phyloP scores from a whole-genome alignment of 192 early-diverging fungal species.

The Backusella macrospora region DNA sequence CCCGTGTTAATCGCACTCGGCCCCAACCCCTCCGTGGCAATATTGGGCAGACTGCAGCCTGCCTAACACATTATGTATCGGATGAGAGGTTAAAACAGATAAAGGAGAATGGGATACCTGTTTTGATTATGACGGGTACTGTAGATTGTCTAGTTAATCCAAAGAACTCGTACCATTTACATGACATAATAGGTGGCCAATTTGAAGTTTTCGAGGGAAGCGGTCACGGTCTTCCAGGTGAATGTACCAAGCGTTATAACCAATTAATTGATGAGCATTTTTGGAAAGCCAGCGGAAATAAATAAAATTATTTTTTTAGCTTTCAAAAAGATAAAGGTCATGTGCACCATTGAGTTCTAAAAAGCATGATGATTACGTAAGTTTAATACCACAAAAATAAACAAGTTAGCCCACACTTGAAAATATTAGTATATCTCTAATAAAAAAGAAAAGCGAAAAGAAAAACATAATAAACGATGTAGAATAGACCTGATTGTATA shows the following conservation, averaged over 20 bases:
- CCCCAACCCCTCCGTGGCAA: constrained; percentile 37
- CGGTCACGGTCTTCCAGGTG: constrained; percentile 41
- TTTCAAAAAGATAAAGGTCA: not conserved
- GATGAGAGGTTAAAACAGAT: constrained; percentile 31
- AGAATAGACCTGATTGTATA: not conserved
- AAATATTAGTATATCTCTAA: too few species aligned
- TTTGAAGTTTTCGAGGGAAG: constrained; percentile 43
- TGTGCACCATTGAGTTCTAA: not conserved
- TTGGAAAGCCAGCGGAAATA: constrained; percentile 1
- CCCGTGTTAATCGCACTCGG: not conserved
- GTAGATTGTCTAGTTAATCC: constrained; percentile 43
- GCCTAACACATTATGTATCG: constrained; percentile 39
- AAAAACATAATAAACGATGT: not conserved
- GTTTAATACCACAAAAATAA: not conserved
- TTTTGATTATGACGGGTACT: constrained; percentile 42
- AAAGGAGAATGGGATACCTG: constrained; percentile 23
- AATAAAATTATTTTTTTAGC: not conserved
- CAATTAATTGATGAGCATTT: constrained; percentile 39
- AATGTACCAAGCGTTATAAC: constrained; percentile 41
- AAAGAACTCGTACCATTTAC: constrained; percentile 30
- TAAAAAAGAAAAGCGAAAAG: too few species aligned
- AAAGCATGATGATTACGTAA: constrained; percentile 16
- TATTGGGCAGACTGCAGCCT: constrained; percentile 41
- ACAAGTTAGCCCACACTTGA: not conserved
- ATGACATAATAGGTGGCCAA: constrained; percentile 29